Evolutionary conservation across 2,329 filamentous ascomycete species (phyloP).

Genomic region (Aspergillus sp.): DNA sequence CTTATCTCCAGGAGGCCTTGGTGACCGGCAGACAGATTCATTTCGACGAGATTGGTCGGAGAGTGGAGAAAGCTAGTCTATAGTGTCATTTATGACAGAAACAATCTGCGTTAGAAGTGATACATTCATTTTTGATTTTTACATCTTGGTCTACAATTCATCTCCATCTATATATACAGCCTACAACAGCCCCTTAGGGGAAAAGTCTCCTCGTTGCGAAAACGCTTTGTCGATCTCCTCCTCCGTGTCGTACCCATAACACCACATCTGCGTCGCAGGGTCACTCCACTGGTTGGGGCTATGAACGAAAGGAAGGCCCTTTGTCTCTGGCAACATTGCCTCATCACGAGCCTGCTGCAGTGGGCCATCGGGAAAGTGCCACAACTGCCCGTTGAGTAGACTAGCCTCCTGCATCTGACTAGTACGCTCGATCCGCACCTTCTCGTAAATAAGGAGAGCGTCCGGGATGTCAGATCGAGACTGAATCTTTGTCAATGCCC

Average conservation of each 20-base stretch:
- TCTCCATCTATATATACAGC: neutral
- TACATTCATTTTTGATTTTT: no score
- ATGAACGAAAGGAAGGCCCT: constrained; percentile 34
- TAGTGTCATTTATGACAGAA: constrained; percentile 8
- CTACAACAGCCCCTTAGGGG: neutral
- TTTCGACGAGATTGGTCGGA: constrained; percentile 56
- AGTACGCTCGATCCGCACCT: constrained; percentile 33
- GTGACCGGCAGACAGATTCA: constrained; percentile 54
- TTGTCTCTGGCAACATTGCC: constrained; percentile 43
- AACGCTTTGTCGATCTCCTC: constrained; percentile 34
- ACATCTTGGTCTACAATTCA: neutral
- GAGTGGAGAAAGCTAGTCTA: constrained; percentile 38
- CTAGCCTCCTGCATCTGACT: constrained; percentile 46
- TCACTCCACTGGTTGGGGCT: constrained; percentile 53
- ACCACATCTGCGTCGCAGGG: constrained; percentile 47
- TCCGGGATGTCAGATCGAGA: constrained; percentile 24
- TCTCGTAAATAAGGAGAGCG: constrained; percentile 39
- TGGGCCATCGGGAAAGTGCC: constrained; percentile 48
- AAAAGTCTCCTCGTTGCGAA: neutral
- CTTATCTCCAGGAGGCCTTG: constrained; percentile 55
- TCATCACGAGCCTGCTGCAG: constrained; percentile 43
- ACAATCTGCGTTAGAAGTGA: neutral
- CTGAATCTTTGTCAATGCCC: constrained; percentile 27
- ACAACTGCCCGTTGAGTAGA: constrained; percentile 47
- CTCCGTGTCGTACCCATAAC: constrained; percentile 51